phyloP scores from a whole-genome alignment of 1,284 basidiomycete species.

The Schizophyllum commune region DNA sequence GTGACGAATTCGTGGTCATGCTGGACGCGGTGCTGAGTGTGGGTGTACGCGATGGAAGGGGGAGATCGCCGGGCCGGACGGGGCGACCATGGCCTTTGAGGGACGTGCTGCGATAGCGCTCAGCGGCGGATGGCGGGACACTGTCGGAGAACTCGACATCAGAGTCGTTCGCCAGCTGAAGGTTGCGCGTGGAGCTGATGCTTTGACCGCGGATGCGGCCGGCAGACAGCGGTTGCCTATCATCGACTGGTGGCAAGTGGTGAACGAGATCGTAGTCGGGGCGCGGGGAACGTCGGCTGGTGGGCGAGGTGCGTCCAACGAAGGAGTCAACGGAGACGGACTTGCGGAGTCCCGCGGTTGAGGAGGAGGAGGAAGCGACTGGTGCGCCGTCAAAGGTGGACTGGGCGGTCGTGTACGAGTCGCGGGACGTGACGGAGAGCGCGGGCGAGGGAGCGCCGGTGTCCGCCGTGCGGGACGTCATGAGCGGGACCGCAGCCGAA shows the following conservation, averaged over 20 bases:
- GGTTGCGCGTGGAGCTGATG: conserved; percentile 34
- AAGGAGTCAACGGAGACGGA: conserved; percentile 73
- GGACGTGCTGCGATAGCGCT: conserved; percentile 29
- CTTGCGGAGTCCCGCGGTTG: conserved; percentile 43
- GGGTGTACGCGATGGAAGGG: conserved; percentile 44
- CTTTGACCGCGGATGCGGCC: conserved; percentile 48
- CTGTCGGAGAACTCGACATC: conserved; percentile 45
- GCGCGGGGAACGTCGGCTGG: too few species aligned
- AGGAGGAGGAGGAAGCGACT: conserved; percentile 10
- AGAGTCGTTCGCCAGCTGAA: conserved; percentile 40
- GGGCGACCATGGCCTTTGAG: conserved; percentile 28
- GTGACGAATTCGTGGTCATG: conserved; percentile 27
- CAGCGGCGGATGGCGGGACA: conserved; percentile 22
- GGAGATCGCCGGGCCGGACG: conserved; percentile 44
- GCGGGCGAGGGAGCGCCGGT: conserved; percentile 16
- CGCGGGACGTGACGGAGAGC: conserved; percentile 18
- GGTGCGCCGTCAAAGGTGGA: conserved; percentile 8
- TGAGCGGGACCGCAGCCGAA: too few species aligned
- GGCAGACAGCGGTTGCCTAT: conserved; percentile 22
- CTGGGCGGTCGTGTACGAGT: conserved; percentile 23
- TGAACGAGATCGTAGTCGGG: conserved; percentile 16
- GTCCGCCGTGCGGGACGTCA: background rate
- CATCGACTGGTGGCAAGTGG: conserved; percentile 14
- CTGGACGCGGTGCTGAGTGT: conserved; percentile 34
- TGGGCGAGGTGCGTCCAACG: conserved; percentile 29